Base-by-base conservation (phyloP, 495 filamentous ascomycete genomes). In the Penicillium macrosclerotiorum region DNA sequence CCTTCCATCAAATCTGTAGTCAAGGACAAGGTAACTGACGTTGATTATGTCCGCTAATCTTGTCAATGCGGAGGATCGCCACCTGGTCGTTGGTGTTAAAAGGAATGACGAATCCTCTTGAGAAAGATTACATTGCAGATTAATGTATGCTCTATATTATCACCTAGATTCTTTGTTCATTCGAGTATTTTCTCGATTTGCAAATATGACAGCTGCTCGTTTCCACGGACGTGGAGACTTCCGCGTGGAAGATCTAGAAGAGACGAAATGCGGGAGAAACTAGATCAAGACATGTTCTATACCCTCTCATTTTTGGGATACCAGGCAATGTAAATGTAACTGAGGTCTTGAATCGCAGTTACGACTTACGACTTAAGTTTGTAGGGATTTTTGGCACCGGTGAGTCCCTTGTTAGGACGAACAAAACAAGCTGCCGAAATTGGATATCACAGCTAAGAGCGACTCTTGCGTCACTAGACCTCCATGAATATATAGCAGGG, bases 401-500 rank as follows among this genome's bases (percentile, higher is more conserved):
- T 54, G 30, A 7, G 41, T 18, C 16, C 18, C n/a, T 3, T 19
- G 11, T 4, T 18, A 20, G n/a, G n/a, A n/a, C n/a, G n/a, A n/a
- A n/a, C n/a, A n/a, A n/a, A n/a, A n/a, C n/a, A n/a, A n/a, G n/a
- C n/a, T n/a, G n/a, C 18, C 23, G 26, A 11, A 13, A 13, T 5
- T 11, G 5, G 7, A 7, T 0, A 7, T 34, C 32, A 13, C 13
- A 20, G n/a, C 30, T 6, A 2, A 25, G 3, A 14, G 5, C 22
- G 8, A 42, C 39, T 12, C 27, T 6, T 8, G 14, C 18, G 22
- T 6, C 5, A 6, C 12, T n/a, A 49, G 53, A 57, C 24, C 42
- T 57, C 5, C 49, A 57, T 27, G 54, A 57, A 42, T 56, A 33
- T 13, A 56, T 40, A 0, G 61, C 68, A n/a, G 80, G 79, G 8